Evolutionary conservation across 805 yeast genomes (phyloP).

Genomic region (Zygotorulaspora chibaensis): DNA sequence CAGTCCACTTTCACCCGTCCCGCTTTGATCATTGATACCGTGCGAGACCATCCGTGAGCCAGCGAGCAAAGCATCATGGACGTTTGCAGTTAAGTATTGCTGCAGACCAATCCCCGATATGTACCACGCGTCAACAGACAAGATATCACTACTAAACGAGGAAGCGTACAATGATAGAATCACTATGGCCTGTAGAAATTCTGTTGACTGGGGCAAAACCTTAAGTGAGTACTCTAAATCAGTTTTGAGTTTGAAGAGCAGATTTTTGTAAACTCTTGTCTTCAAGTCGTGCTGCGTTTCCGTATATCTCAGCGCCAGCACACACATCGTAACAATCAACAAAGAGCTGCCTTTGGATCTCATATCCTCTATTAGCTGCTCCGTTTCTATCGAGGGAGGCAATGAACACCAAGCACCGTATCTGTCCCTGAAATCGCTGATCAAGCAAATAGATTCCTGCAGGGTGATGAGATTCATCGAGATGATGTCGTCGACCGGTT

Average conservation of each 20-base stretch:
- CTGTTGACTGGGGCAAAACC: conserved; percentile 45
- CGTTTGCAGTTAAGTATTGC: conserved; percentile 52
- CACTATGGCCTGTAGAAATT: conserved; percentile 65
- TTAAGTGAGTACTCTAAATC: conserved; percentile 47
- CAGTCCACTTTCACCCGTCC: neutral
- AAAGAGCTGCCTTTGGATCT: conserved; percentile 49
- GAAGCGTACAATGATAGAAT: conserved; percentile 61
- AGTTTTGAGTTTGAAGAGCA: conserved; percentile 44
- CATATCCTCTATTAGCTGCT: conserved; percentile 46
- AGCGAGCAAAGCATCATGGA: conserved; percentile 18
- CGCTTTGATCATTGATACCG: neutral
- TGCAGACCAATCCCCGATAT: conserved; percentile 62
- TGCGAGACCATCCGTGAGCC: conserved; percentile 3
- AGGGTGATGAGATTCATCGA: conserved; percentile 45
- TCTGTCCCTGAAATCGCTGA: conserved; percentile 57
- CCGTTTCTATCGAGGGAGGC: conserved; percentile 49
- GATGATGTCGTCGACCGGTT: conserved; percentile 45
- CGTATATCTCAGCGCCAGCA: conserved; percentile 52
- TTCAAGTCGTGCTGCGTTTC: conserved; percentile 31
- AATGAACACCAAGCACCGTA: conserved; percentile 78
- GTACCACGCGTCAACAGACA: conserved; percentile 66
- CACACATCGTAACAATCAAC: conserved; percentile 62
- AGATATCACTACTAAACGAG: conserved; percentile 49
- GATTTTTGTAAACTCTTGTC: conserved; percentile 39
- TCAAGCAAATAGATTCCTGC: conserved; percentile 45